These are phyloP conservation scores for Fusarium sp. DNA, from an alignment of 2,329 filamentous ascomycete genomes.

Conservation along the genomic window DNA sequence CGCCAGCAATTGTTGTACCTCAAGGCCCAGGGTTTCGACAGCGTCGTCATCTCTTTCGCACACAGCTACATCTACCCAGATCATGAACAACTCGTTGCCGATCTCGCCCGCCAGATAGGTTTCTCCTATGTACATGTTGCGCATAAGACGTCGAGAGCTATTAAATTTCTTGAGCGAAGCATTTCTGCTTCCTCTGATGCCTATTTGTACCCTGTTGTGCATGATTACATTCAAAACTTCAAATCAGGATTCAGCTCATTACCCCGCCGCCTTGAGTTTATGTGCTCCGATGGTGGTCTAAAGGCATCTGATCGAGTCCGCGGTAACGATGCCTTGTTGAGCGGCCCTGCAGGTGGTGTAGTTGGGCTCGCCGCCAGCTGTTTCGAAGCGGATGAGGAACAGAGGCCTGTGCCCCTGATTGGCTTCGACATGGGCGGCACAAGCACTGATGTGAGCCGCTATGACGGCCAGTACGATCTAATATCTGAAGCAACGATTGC, in stretches of 20 bases:
- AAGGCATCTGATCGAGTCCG: slow-evolving; percentile 71
- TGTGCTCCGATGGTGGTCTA: slow-evolving; percentile 69
- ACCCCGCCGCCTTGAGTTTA: slow-evolving; percentile 75
- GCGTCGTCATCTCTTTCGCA: slow-evolving; percentile 89
- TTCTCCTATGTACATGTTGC: slow-evolving; percentile 63
- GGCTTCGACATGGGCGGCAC: slow-evolving; percentile 69
- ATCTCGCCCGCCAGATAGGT: slow-evolving; percentile 64
- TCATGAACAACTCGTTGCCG: slow-evolving; percentile 68
- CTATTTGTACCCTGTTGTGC: slow-evolving; percentile 79
- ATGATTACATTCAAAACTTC: slow-evolving; percentile 77
- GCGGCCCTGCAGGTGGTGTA: slow-evolving; percentile 79
- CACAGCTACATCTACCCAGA: slow-evolving; percentile 89
- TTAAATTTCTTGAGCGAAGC: slow-evolving; percentile 77
- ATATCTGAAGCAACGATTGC: slow-evolving; percentile 81
- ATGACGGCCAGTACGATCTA: slow-evolving; percentile 78
- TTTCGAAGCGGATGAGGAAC: slow-evolving; percentile 74
- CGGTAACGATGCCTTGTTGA: slow-evolving; percentile 76
- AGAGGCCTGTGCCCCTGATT: slow-evolving; percentile 60
- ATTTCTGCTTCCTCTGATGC: slow-evolving; percentile 80
- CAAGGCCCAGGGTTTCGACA: slow-evolving; percentile 74
- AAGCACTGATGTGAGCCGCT: slow-evolving; percentile 79
- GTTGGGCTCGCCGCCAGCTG: slow-evolving; percentile 76
- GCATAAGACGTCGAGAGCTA: slow-evolving; percentile 60
- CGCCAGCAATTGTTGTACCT: slow-evolving; percentile 70
- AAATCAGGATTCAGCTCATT: slow-evolving; percentile 73